phyloP scores from a whole-genome alignment of 768 basidiomycete genomes.

The Ramaria sp. region DNA sequence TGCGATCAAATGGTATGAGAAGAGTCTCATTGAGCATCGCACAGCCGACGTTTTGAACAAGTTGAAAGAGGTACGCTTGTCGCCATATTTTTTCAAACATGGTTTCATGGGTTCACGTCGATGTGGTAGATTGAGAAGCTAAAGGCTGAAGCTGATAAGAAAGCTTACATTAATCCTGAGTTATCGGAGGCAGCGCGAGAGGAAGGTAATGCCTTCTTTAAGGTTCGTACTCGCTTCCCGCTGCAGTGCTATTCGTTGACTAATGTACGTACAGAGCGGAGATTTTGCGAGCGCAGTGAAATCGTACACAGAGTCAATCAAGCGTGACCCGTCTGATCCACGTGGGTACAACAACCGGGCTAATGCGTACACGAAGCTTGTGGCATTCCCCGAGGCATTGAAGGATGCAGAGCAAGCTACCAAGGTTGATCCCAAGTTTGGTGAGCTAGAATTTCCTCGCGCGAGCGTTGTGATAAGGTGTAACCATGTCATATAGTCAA shows the following conservation, averaged over 20 bases:
- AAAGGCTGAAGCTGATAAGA: conserved; percentile 66
- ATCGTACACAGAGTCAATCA: conserved; percentile 91
- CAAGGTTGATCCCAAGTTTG: conserved; percentile 78
- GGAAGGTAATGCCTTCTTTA: conserved; percentile 89
- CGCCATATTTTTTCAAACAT: background rate
- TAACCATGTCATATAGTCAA: conserved; percentile 49
- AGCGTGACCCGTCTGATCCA: conserved; percentile 83
- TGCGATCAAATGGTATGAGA: conserved; percentile 88
- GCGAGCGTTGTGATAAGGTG: background rate
- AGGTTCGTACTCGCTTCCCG: conserved; percentile 25
- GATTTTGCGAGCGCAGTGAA: conserved; percentile 90
- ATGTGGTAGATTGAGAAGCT: conserved; percentile 48
- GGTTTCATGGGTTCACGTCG: conserved; percentile 1
- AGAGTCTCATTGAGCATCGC: conserved; percentile 92
- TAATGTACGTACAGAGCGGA: conserved; percentile 30
- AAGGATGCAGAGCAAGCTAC: conserved; percentile 95
- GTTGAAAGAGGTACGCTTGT: conserved; percentile 42
- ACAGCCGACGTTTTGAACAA: conserved; percentile 88
- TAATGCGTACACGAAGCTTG: conserved; percentile 93
- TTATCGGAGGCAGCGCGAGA: conserved; percentile 76
- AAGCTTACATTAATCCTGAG: conserved; percentile 81
- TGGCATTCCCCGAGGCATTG: conserved; percentile 87
- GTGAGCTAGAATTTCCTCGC: conserved; percentile 27
- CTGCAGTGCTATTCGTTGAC: background rate
- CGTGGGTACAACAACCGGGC: conserved; percentile 97